A percentile compares a stretch with the other conserved stretches of the same genome.
Evolutionary conservation across 2,329 filamentous ascomycete species (phyloP).

Genomic region (Juglanconis oblonga): DNA sequence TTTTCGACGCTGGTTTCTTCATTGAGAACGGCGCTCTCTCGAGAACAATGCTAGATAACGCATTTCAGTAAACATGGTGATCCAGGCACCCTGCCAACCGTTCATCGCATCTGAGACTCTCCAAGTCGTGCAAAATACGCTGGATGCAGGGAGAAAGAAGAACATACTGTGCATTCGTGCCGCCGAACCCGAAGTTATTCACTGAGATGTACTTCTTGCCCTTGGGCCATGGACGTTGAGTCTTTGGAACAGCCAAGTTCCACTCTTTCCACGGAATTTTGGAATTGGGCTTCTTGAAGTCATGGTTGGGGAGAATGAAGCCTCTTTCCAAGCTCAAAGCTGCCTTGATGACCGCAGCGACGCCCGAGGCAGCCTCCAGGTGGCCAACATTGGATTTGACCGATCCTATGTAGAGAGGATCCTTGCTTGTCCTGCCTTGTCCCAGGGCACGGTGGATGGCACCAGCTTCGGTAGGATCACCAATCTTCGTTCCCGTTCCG

Average conservation of each 20-base stretch:
- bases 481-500: slow-evolving; percentile 45
- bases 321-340: slow-evolving; percentile 49
- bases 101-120: no score
- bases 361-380: slow-evolving; percentile 47
- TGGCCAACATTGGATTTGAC: slow-evolving; percentile 44
- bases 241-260: slow-evolving; percentile 46
- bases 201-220: slow-evolving; percentile 49
- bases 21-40: slow-evolving; percentile 34
- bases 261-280: slow-evolving; percentile 48
- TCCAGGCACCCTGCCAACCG: no score
- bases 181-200: slow-evolving; percentile 48
- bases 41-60: slow-evolving; percentile 28
- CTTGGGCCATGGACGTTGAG: slow-evolving; percentile 43
- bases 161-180: slow-evolving; percentile 39
- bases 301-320: slow-evolving; percentile 47
- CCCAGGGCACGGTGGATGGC: slow-evolving; percentile 38
- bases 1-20: slow-evolving; percentile 27
- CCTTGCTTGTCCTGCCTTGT: slow-evolving; percentile 22
- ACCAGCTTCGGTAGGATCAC: slow-evolving; percentile 43
- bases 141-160: no score
- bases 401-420: slow-evolving; percentile 32
- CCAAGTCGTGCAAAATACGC: no score
- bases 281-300: slow-evolving; percentile 47
- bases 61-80: no score
- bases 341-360: slow-evolving; percentile 50